A percentile compares a stretch with the other conserved stretches of the same genome.
phyloP scores from a whole-genome alignment of 176 grass and related monocot genomes.

The Paspalum vaginatum region DNA sequence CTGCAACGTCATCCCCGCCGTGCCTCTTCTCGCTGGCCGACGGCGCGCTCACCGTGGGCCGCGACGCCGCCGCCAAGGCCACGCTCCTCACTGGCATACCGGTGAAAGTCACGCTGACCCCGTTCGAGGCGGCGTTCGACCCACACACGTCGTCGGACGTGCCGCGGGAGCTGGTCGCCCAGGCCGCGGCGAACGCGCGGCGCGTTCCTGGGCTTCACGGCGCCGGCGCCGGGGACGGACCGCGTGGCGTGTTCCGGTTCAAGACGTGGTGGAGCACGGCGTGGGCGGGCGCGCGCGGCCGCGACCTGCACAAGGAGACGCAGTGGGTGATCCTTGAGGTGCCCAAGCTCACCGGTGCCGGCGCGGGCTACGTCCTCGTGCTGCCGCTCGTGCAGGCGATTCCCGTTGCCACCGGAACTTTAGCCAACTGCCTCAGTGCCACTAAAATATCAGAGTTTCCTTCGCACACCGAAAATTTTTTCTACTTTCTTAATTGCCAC shows the following conservation, averaged over 20 bases:
- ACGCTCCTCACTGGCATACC: conserved; percentile 54
- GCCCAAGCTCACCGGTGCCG: conserved; percentile 24
- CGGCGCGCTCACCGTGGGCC: conserved; percentile 43
- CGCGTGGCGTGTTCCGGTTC: conserved; percentile 83
- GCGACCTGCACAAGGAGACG: conserved; percentile 71
- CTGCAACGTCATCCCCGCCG: not conserved
- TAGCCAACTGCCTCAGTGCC: no score
- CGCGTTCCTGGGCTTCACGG: conserved; percentile 65
- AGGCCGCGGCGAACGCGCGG: not conserved
- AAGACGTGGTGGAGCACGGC: conserved; percentile 84
- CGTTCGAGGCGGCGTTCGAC: not conserved
- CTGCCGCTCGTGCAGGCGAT: conserved; percentile 69
- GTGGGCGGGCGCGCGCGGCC: conserved; percentile 51
- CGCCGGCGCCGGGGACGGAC: conserved; percentile 13
- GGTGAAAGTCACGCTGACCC: conserved; percentile 47
- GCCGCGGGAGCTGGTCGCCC: not conserved
- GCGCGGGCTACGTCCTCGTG: conserved; percentile 50
- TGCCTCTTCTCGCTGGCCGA: conserved; percentile 47
- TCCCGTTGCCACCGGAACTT: no score
- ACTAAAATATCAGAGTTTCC: no score
- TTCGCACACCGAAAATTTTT: no score
- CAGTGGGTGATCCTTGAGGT: conserved; percentile 70
- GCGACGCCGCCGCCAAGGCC: not conserved
- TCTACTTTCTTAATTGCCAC: no score
- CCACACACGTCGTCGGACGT: not conserved